phyloP scores from a whole-genome alignment of 2,329 filamentous ascomycete genomes.

The Capronia americana region DNA sequence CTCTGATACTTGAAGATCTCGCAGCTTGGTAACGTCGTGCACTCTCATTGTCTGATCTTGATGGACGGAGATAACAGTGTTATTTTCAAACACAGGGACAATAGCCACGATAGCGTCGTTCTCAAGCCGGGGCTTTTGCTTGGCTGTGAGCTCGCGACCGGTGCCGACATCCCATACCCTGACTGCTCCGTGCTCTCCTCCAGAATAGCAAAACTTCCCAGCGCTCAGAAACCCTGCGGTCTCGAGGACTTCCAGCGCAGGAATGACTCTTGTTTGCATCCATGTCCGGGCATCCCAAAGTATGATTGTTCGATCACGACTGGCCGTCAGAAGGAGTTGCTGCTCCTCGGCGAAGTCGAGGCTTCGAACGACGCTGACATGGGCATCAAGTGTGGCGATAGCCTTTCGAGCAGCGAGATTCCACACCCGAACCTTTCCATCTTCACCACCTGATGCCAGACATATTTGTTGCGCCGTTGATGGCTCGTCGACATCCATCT shows the following conservation, averaged over 20 bases:
- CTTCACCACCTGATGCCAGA: constrained; percentile 89
- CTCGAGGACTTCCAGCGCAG: constrained; percentile 85
- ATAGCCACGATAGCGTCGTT: constrained; percentile 74
- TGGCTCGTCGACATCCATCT: constrained; percentile 52
- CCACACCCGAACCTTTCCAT: constrained; percentile 91
- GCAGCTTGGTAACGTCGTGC: constrained; percentile 63
- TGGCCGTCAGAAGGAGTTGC: constrained; percentile 79
- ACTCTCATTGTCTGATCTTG: constrained; percentile 86
- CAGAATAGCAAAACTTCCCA: constrained; percentile 78
- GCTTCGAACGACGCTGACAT: constrained; percentile 91
- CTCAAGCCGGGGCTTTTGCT: constrained; percentile 68
- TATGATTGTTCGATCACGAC: constrained; percentile 91
- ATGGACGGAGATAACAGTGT: constrained; percentile 74
- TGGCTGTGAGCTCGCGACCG: constrained; percentile 78
- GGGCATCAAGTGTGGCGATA: constrained; percentile 81
- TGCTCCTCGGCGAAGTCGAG: constrained; percentile 79
- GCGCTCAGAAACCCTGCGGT: constrained; percentile 77
- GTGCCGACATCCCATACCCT: constrained; percentile 81
- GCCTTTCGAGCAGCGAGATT: constrained; percentile 83
- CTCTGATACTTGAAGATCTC: constrained; percentile 43
- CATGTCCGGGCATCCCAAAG: constrained; percentile 88
- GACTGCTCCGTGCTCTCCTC: constrained; percentile 80
- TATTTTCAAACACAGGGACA: constrained; percentile 60
- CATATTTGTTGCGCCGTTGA: constrained; percentile 64
- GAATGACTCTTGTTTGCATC: constrained; percentile 80